Conservation (phyloP, 345 rosid species). For the Salix brachista region DNA sequence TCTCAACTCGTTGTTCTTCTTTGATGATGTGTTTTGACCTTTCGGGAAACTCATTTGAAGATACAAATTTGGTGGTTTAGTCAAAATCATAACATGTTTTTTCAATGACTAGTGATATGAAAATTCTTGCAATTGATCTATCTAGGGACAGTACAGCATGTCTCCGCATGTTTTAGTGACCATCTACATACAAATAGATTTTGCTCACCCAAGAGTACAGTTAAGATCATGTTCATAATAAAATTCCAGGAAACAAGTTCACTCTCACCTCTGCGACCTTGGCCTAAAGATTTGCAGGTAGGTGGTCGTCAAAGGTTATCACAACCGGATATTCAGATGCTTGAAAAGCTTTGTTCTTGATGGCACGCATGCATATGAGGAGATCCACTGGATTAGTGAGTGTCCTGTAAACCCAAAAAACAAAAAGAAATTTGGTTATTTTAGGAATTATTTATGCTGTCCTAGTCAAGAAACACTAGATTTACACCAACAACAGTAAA, state of each 20-base stretch:
- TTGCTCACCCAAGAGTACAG: too few relatives aligned
- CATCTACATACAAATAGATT: too few relatives aligned
- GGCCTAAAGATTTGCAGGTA: conserved; percentile 52
- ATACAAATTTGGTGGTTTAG: too few relatives aligned
- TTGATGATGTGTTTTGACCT: too few relatives aligned
- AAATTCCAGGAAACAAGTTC: background rate
- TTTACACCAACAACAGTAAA: background rate
- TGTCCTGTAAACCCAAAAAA: conserved; percentile 29
- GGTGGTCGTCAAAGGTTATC: conserved; percentile 79
- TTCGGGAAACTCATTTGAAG: too few relatives aligned
- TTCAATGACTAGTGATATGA: background rate
- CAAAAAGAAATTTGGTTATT: too few relatives aligned
- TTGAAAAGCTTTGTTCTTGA: conserved; percentile 52
- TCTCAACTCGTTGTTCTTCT: too few relatives aligned
- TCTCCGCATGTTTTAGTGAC: too few relatives aligned
- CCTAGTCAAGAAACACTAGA: background rate
- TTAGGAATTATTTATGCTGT: too few relatives aligned
- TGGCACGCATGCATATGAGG: conserved; percentile 49
- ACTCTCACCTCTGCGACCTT: conserved; percentile 56
- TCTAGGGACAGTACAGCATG: too few relatives aligned
- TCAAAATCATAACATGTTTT: too few relatives aligned
- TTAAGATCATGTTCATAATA: too few relatives aligned
- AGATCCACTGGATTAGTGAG: conserved; percentile 57
- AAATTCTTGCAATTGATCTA: background rate
- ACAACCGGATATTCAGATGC: conserved; percentile 75